A percentile compares a stretch with the other conserved stretches of the same genome.
These are phyloP conservation scores for Leptographium flavum DNA, from an alignment of 2,329 filamentous ascomycete genomes.

Conservation along the genomic window DNA sequence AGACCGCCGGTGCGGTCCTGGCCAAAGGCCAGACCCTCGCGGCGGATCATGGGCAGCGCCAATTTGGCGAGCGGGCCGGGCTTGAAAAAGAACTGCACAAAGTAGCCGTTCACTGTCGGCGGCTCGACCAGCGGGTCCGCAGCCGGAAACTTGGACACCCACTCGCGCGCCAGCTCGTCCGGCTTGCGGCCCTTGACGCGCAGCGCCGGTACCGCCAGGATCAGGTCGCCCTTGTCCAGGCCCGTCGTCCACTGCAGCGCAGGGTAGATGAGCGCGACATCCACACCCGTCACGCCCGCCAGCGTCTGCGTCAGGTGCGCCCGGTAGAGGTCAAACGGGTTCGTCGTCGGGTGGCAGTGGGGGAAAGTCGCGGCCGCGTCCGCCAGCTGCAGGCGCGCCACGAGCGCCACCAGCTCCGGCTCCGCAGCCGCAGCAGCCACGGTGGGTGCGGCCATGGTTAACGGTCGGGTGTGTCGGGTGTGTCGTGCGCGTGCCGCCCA, in stretches of 20 bases:
- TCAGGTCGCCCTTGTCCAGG: constrained; percentile 71
- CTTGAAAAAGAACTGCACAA: constrained; percentile 71
- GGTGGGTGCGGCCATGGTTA: not conserved
- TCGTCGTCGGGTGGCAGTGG: constrained; percentile 50
- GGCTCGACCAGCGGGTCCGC: constrained; percentile 55
- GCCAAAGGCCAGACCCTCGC: constrained; percentile 47
- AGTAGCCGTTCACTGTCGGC: constrained; percentile 51
- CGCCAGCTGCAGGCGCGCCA: constrained; percentile 21
- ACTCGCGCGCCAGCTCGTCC: constrained; percentile 45
- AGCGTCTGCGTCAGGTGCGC: constrained; percentile 60
- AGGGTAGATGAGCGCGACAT: constrained; percentile 56
- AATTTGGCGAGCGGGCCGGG: constrained; percentile 48
- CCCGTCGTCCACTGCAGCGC: constrained; percentile 66
- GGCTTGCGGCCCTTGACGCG: constrained; percentile 60
- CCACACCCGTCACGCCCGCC: constrained; percentile 54
- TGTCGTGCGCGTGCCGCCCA: too few relatives aligned
- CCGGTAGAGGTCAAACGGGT: constrained; percentile 69
- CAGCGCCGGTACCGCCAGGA: constrained; percentile 66
- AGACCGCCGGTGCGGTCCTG: constrained; percentile 45
- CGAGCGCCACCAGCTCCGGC: constrained; percentile 19
- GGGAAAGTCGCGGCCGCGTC: constrained; percentile 30
- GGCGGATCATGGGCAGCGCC: constrained; percentile 55
- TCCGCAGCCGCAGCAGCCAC: constrained; percentile 9
- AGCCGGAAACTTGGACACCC: constrained; percentile 43
- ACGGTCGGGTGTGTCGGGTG: not conserved